Percentiles rank a stretch among this genome's conserved stretches.
These are phyloP conservation scores for Corinectria fuckeliana DNA, from an alignment of 2,329 filamentous ascomycete species.

Conservation along the genomic window DNA sequence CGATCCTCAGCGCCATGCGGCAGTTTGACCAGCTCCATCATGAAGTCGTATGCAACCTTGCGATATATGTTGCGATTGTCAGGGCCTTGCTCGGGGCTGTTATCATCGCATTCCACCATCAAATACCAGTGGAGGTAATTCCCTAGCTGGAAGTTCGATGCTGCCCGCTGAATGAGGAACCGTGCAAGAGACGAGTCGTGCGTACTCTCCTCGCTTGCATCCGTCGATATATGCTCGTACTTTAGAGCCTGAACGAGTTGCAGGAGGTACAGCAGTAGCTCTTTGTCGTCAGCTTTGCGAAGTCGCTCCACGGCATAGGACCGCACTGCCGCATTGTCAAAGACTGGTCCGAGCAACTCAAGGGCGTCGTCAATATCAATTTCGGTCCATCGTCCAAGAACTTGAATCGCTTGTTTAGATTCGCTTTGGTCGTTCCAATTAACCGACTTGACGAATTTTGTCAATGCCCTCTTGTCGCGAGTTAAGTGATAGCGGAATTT, in stretches of 20 bases:
- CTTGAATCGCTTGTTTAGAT: slow-evolving; percentile 85
- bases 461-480: slow-evolving; percentile 88
- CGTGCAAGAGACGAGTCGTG: slow-evolving; percentile 84
- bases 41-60: slow-evolving; percentile 95
- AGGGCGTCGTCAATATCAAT: slow-evolving; percentile 97
- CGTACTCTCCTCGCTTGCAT: slow-evolving; percentile 60
- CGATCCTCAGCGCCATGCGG: slow-evolving; percentile 75
- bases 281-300: slow-evolving; percentile 89
- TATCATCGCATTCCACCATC: slow-evolving; percentile 95
- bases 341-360: slow-evolving; percentile 89
- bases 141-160: slow-evolving; percentile 86
- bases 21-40: slow-evolving; percentile 80
- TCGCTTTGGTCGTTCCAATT: slow-evolving; percentile 90
- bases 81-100: slow-evolving; percentile 74
- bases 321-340: slow-evolving; percentile 86
- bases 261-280: slow-evolving; percentile 87
- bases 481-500: slow-evolving; percentile 96
- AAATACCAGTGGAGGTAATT: slow-evolving; percentile 99
- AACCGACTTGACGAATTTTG: slow-evolving; percentile 97
- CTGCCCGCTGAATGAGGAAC: slow-evolving; percentile 88
- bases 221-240: slow-evolving; percentile 78
- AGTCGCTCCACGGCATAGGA: slow-evolving; percentile 93
- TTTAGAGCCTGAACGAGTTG: slow-evolving; percentile 97
- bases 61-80: slow-evolving; percentile 86
- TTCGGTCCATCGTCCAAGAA: slow-evolving; percentile 92